phyloP scores from a whole-genome alignment of 2,329 filamentous ascomycete species.

The Botryotinia narcissicola region DNA sequence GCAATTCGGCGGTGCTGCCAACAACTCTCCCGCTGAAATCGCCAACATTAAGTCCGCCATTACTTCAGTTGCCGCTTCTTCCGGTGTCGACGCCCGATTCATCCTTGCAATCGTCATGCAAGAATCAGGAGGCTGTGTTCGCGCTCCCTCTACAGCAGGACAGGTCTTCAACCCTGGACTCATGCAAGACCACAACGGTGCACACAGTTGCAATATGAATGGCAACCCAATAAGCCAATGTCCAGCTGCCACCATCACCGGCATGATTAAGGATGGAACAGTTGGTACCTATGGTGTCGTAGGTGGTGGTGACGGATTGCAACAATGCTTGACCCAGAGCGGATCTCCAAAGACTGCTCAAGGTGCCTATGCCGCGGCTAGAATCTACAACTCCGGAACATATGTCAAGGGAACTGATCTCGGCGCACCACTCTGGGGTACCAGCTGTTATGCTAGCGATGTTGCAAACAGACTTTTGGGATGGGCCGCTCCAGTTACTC shows the following conservation, averaged over 20 bases:
- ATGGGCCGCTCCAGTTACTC: background rate
- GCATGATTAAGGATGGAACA: conserved; percentile 37
- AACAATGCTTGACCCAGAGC: conserved; percentile 11
- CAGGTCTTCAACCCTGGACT: conserved; percentile 29
- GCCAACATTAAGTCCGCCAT: background rate
- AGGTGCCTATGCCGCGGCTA: conserved; percentile 39
- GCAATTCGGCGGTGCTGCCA: background rate
- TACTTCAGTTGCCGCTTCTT: background rate
- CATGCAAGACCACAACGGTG: conserved; percentile 33
- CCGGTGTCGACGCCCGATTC: conserved; percentile 28
- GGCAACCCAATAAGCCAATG: conserved; percentile 20
- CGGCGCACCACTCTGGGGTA: conserved; percentile 26
- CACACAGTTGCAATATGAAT: conserved; percentile 23
- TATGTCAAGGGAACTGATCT: conserved; percentile 39
- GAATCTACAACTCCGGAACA: conserved; percentile 44
- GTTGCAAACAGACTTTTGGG: conserved; percentile 31
- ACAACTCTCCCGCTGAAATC: conserved; percentile 13
- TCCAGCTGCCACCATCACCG: conserved; percentile 6
- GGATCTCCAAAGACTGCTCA: conserved; percentile 31
- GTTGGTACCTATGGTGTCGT: conserved; percentile 27
- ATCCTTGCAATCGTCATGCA: conserved; percentile 41
- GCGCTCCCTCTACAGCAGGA: conserved; percentile 21
- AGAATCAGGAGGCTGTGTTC: conserved; percentile 36
- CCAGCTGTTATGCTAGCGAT: conserved; percentile 33
- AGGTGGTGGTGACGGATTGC: background rate